Evolutionary conservation across 768 basidiomycete genomes (phyloP), one percentile per base, ranked within the genome.

Genomic region (Pisolithus sp.): DNA sequence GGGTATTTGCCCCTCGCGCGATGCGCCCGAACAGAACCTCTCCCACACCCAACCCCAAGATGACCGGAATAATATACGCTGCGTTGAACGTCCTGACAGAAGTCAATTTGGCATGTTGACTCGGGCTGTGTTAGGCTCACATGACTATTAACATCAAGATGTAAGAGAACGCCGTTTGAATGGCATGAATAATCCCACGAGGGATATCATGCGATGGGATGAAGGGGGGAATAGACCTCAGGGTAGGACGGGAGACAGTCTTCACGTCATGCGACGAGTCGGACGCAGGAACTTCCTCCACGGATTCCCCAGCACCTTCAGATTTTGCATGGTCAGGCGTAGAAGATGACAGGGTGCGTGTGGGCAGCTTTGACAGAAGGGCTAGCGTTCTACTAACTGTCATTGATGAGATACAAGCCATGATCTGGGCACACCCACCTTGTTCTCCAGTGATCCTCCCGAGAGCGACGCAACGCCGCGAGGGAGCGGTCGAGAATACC

Each of bases 91-190:
- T 87, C 93, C 91, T 94, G 61, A 9, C 36, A 37, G 48, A 21
- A 44, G 21, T 62, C 56, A 60, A 31, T 17, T 45, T 37, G 39
- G 30, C 60, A 38, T 34, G 3, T 50, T 24, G 4, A 23, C 43
- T 12, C 47, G 37, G 9, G n/a, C 37, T 1, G 45, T 46, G 39
- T n/a, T 9, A 31, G 44, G 41, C 83, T 68, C 67, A 90, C 89
- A 92, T 91, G 59, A 89, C 76, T 8, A 79, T 81, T 63, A 92
- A 66, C 92, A 95, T 94, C 51, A 94, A 76, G 5, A 74, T 57
- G 58, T 89, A 94, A 23, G 69, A 70, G 20, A 93, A 59, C 20
- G 81, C 66, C 39, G 81, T 73, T 53, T 91, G 88, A 18, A 82
- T 51, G 8, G 78, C 78, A 55, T 83, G 80, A 39, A 90, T 59